Percentiles rank a stretch among this genome's conserved stretches.
Evolutionary conservation across 2,329 filamentous ascomycete genomes (phyloP).

Genomic region (Juglanconis juglandina): DNA sequence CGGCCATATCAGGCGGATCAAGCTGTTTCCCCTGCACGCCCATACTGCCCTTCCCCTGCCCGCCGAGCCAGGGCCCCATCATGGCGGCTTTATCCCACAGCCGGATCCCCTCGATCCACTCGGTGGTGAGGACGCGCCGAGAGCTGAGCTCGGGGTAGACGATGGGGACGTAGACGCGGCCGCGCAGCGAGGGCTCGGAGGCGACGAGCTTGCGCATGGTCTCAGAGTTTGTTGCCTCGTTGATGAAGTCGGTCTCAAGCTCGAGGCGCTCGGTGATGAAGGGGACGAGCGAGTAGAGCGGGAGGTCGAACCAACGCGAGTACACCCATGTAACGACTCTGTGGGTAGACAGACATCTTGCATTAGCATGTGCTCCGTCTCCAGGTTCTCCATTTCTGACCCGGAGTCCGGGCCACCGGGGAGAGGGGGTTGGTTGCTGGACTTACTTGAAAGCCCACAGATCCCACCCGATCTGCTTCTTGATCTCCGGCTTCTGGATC

Average conservation of each 20-base stretch:
- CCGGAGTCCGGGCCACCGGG: neutral
- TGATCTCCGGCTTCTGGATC: slow-evolving; percentile 93
- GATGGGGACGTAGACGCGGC: slow-evolving; percentile 82
- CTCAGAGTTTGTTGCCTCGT: slow-evolving; percentile 85
- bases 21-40: slow-evolving; percentile 69
- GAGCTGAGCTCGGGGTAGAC: slow-evolving; percentile 81
- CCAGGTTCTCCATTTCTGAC: slow-evolving; percentile 14
- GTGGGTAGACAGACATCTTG: slow-evolving; percentile 4
- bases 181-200: slow-evolving; percentile 70
- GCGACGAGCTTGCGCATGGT: slow-evolving; percentile 76
- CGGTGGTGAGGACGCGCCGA: slow-evolving; percentile 82
- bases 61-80: slow-evolving; percentile 73
- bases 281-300: slow-evolving; percentile 83
- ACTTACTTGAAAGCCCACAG: slow-evolving; percentile 86
- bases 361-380: neutral
- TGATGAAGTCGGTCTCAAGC: slow-evolving; percentile 90
- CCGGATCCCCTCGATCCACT: slow-evolving; percentile 95
- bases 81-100: slow-evolving; percentile 89
- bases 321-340: slow-evolving; percentile 79
- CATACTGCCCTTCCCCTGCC: slow-evolving; percentile 70
- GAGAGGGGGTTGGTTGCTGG: neutral
- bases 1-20: slow-evolving; percentile 44
- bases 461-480: slow-evolving; percentile 88
- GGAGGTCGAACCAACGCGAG: slow-evolving; percentile 86
- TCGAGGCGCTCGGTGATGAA: slow-evolving; percentile 90